Base-by-base conservation (phyloP, 1,284 basidiomycete species). In the Cryptococcus floricola region DNA sequence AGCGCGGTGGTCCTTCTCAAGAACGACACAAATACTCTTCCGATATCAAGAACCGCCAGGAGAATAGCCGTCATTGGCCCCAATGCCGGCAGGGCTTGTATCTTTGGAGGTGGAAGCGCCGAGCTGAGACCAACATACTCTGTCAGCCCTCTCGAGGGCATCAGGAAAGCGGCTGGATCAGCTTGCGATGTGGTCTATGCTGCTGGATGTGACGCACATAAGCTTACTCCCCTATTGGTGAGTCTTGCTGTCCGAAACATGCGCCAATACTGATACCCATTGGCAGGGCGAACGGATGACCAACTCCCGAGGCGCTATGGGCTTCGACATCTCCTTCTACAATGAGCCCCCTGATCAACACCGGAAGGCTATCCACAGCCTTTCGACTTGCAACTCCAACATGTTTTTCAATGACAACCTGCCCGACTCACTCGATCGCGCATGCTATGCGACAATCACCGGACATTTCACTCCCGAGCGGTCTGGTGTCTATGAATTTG, bases 51-150 rank as follows among this genome's bases (percentile, higher is more conserved):
- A 3, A 63, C 85, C 56, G 85, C 83, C 74, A 86, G 84, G 70
- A 53, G 46, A 38, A 79, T 89, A 46, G 87, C 87, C 0, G 84
- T 91, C 51, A 81, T 91, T 34, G 89, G 89, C 4, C 83, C 84
- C 0, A 90, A 89, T 65, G 87, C 87, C 19, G 85, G 86, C 64
- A 82, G 83, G 2, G 68, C 81, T 19, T 81, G 86, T 7, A 78
- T 86, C 9, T 86, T 85, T 16, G 89, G 89, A 25, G 89, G 88
- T 28, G 88, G 89, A 2, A 86, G 84, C 16, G 88, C 88, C 0
- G 81, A 84, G 2, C 78, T 91, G 25, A 85, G 85, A 60, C 79
- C 88, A 0, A 85, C 85, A 7, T 90, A 85, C 74, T 85, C 86
- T 59, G 73, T 87, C 47, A 83, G 83, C 2, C 87, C 88, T 0